These are phyloP conservation scores for Zalaria sp. DNA, from an alignment of 2,329 filamentous ascomycete genomes.

Conservation along the genomic window DNA sequence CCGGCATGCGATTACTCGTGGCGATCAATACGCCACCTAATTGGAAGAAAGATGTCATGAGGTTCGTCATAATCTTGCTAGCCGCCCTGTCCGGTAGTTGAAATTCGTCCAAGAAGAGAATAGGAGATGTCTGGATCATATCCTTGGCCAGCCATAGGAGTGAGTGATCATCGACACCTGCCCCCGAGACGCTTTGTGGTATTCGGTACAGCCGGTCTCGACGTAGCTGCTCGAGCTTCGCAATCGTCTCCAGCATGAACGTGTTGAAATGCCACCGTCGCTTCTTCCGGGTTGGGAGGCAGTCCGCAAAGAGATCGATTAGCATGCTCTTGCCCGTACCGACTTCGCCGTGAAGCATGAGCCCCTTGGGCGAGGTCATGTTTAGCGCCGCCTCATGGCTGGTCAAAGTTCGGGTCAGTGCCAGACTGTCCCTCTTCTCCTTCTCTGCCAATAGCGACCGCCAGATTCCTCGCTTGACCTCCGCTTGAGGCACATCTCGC, in stretches of 20 bases:
- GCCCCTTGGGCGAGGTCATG: constrained; percentile 56
- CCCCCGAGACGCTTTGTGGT: constrained; percentile 4
- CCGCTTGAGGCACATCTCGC: background rate
- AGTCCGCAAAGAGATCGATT: constrained; percentile 68
- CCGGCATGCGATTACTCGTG: constrained; percentile 72
- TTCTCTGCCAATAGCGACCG: constrained; percentile 37
- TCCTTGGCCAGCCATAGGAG: constrained; percentile 62
- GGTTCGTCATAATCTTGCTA: constrained; percentile 64
- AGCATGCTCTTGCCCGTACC: constrained; percentile 77
- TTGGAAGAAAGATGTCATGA: constrained; percentile 71
- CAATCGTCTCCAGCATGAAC: constrained; percentile 68
- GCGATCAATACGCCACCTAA: constrained; percentile 68
- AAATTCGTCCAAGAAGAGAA: constrained; percentile 72
- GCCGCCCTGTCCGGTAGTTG: constrained; percentile 67
- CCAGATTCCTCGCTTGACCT: constrained; percentile 34
- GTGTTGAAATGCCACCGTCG: constrained; percentile 72
- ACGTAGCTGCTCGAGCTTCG: constrained; percentile 54
- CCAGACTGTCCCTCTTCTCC: constrained; percentile 40
- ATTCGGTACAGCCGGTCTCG: constrained; percentile 16
- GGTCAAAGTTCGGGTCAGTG: constrained; percentile 54
- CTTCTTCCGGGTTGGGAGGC: constrained; percentile 59
- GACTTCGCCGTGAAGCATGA: constrained; percentile 70
- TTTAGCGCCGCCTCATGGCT: constrained; percentile 57
- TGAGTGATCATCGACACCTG: constrained; percentile 45
- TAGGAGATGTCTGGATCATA: constrained; percentile 58